phyloP scores from a whole-genome alignment of 768 basidiomycete genomes.

The Cystofilobasidium capitatum region DNA sequence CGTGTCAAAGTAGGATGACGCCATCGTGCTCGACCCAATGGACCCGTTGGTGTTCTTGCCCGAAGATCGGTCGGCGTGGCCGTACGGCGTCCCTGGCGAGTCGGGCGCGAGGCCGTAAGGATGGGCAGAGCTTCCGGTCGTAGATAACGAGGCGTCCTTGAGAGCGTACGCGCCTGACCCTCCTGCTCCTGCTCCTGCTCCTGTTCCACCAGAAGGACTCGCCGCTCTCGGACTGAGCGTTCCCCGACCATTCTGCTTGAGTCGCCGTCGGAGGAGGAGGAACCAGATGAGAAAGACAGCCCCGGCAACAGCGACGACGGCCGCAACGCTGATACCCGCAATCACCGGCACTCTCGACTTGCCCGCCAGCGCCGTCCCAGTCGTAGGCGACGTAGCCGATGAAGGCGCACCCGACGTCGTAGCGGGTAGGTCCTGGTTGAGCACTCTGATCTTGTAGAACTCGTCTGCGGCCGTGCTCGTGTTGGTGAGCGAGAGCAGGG shows the following conservation, averaged over 20 bases:
- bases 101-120: not conserved
- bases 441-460: slow-evolving; percentile 16
- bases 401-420: not conserved
- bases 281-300: slow-evolving; percentile 11
- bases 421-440: slow-evolving; percentile 13
- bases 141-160: not conserved
- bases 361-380: not conserved
- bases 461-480: not conserved
- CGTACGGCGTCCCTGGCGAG: not conserved
- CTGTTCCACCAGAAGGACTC: not conserved
- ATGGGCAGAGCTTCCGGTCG: not conserved
- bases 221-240: not conserved
- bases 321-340: slow-evolving; percentile 10
- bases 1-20: not conserved
- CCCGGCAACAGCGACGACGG: not conserved
- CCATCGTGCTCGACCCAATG: slow-evolving; percentile 11
- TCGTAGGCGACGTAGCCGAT: not conserved
- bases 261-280: slow-evolving; percentile 5
- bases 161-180: not conserved
- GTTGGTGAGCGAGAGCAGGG: slow-evolving; percentile 20
- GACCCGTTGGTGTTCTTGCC: not conserved
- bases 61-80: not conserved
- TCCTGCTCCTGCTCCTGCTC: not conserved
- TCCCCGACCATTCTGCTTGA: slow-evolving; percentile 3
- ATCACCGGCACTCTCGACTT: not conserved